Evolutionary conservation across 2,329 filamentous ascomycete species (phyloP).

Genomic region (Cryoendolithus antarcticus): DNA sequence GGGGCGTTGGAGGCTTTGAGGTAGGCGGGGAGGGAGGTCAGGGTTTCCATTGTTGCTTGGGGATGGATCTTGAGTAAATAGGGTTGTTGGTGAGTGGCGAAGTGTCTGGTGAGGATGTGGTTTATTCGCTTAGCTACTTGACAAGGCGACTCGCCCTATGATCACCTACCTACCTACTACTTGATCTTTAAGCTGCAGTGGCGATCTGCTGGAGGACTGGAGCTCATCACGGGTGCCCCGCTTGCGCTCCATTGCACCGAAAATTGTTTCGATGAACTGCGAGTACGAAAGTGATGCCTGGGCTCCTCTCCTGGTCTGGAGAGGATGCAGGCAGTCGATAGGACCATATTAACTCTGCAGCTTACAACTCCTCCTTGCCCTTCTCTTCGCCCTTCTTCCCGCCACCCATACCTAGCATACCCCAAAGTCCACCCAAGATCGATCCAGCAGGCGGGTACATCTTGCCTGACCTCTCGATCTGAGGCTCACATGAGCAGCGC

Average conservation of each 20-base stretch:
- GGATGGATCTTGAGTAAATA: neutral
- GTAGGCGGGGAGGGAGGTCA: conserved; percentile 17
- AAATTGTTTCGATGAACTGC: too few species aligned
- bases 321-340: neutral
- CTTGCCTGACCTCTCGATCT: conserved; percentile 44
- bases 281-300: too few species aligned
- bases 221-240: too few species aligned
- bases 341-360: neutral
- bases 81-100: neutral
- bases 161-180: too few species aligned
- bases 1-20: conserved; percentile 18
- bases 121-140: too few species aligned
- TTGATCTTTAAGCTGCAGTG: too few species aligned
- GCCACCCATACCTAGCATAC: conserved; percentile 4
- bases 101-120: too few species aligned
- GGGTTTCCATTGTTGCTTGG: conserved; percentile 15
- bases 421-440: neutral
- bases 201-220: too few species aligned
- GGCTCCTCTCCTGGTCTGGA: too few species aligned
- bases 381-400: conserved; percentile 2
- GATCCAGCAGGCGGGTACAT: conserved; percentile 39
- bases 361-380: conserved; percentile 3
- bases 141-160: too few species aligned
- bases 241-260: too few species aligned
- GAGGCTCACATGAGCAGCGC: conserved; percentile 50